Percentiles rank a stretch among this genome's conserved stretches.
Evolutionary conservation across 331 rosid genomes (phyloP).

Genomic region (Rhamnella rubrinervis): DNA sequence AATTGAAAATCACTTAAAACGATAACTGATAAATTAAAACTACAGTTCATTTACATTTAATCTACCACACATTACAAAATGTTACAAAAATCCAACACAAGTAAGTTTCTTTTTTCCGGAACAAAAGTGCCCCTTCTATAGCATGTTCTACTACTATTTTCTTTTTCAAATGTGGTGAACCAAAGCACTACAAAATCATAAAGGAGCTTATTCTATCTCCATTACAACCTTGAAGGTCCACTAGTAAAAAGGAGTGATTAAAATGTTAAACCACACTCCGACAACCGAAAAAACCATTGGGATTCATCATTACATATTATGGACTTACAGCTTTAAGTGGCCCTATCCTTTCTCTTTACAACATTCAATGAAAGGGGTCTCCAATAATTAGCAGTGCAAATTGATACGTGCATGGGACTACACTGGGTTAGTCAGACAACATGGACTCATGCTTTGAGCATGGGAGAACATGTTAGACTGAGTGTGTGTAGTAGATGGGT

Average conservation of each 20-base stretch:
- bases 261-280: neutral
- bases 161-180: constrained; percentile 56
- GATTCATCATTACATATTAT: constrained; percentile 9
- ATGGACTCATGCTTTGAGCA: no score
- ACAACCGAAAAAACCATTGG: no score
- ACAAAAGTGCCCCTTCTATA: constrained; percentile 84
- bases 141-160: constrained; percentile 79
- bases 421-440: no score
- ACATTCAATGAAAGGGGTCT: constrained; percentile 68
- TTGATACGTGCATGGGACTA: no score
- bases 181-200: constrained; percentile 48
- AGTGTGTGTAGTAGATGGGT: no score
- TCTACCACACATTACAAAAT: no score
- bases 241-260: constrained; percentile 35
- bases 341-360: constrained; percentile 76
- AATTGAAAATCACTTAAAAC: no score
- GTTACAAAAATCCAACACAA: no score
- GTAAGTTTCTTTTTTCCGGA: constrained; percentile 53
- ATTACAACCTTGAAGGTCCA: constrained; percentile 62
- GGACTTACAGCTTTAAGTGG: constrained; percentile 73
- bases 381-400: constrained; percentile 71
- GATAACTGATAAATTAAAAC: no score
- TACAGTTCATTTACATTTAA: no score
- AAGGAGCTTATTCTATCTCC: constrained; percentile 58
- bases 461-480: no score